phyloP scores from a whole-genome alignment of 371 early-diverging fungal species.

The Mucor velutinosus region DNA sequence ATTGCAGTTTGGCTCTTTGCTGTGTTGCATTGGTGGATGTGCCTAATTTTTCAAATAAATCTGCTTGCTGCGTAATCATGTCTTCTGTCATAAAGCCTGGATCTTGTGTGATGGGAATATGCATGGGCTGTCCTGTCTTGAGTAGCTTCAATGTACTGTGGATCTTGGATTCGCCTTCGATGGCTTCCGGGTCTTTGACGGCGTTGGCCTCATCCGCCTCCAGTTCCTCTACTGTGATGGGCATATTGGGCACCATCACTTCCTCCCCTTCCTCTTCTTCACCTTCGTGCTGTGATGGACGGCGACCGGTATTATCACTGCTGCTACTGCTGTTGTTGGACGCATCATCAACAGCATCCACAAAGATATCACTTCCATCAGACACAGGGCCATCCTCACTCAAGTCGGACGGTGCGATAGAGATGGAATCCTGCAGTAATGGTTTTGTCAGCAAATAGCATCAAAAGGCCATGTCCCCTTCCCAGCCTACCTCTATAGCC shows the following conservation, averaged over 20 bases:
- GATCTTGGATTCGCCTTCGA: conserved; percentile 30
- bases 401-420: conserved; percentile 3
- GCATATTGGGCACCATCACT: not conserved
- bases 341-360: conserved; percentile 20
- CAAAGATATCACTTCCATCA: conserved; percentile 22
- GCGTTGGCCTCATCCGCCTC: conserved; percentile 12
- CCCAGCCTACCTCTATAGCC: not conserved
- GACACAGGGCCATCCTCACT: conserved; percentile 5
- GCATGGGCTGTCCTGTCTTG: conserved; percentile 61
- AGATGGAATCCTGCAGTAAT: conserved; percentile 8
- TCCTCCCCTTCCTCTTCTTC: conserved; percentile 7
- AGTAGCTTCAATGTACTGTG: conserved; percentile 42
- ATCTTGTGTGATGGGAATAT: conserved; percentile 78
- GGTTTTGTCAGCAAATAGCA: not conserved
- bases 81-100: conserved; percentile 90
- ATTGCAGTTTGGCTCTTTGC: conserved; percentile 78
- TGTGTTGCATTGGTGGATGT: conserved; percentile 72
- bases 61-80: conserved; percentile 81
- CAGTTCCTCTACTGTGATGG: conserved; percentile 11
- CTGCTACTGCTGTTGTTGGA: not conserved
- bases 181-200: conserved; percentile 30
- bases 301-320: not conserved
- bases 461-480: not conserved
- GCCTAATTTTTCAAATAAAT: conserved; percentile 77
- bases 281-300: not conserved